Percentiles rank a stretch among this genome's conserved stretches.
Conservation (phyloP, 2,329 filamentous ascomycete genomes). For the Chrysoporthe cubensis region DNA sequence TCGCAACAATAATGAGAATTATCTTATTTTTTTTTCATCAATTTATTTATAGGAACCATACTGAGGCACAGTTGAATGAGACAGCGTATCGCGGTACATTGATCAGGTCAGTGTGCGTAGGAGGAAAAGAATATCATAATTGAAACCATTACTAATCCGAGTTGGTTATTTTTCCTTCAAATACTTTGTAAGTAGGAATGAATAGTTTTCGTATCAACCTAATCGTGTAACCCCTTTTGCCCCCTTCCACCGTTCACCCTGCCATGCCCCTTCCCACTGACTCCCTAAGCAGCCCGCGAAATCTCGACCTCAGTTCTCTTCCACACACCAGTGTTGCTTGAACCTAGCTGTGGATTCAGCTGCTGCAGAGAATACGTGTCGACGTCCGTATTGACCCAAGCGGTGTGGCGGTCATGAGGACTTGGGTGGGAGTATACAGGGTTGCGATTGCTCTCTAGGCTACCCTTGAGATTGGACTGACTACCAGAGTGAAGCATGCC, state of each 20-base stretch:
- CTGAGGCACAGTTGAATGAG: too few relatives aligned
- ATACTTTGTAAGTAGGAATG: too few relatives aligned
- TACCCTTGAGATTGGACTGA: conserved; percentile 2
- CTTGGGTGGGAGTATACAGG: not conserved
- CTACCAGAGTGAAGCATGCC: not conserved
- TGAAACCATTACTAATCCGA: too few relatives aligned
- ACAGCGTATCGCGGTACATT: too few relatives aligned
- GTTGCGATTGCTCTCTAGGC: not conserved
- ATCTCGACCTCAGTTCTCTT: conserved; percentile 1
- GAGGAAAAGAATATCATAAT: not conserved
- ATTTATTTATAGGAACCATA: too few relatives aligned
- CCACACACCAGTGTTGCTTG: not conserved
- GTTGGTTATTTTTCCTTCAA: too few relatives aligned
- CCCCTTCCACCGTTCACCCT: not conserved
- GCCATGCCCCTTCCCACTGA: not conserved
- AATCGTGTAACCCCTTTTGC: too few relatives aligned
- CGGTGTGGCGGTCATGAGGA: not conserved
- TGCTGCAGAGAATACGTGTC: not conserved
- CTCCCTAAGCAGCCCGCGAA: not conserved
- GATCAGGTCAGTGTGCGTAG: too few relatives aligned
- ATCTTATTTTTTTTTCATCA: too few relatives aligned
- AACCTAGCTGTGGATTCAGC: not conserved
- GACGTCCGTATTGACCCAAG: not conserved
- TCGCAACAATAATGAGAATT: too few relatives aligned
- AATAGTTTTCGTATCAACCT: too few relatives aligned